phyloP scores from a whole-genome alignment of 2,329 filamentous ascomycete genomes.

The Xylariales sp. region DNA sequence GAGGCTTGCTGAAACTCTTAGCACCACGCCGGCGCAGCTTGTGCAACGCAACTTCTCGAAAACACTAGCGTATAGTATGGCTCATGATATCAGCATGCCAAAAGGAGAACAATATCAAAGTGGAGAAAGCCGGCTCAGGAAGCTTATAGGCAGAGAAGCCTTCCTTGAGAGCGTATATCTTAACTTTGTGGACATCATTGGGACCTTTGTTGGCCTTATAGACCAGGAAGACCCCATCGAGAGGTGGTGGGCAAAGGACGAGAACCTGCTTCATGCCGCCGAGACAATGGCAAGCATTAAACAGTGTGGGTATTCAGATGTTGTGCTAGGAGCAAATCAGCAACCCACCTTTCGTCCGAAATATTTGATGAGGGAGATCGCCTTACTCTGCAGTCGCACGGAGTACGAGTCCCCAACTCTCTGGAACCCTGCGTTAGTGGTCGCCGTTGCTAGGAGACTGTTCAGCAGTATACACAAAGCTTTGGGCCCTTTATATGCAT shows the following conservation, averaged over 20 bases:
- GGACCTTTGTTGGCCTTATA: conserved; percentile 79
- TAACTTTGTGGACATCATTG: conserved; percentile 81
- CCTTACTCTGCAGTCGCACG: conserved; percentile 80
- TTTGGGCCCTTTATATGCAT: conserved; percentile 86
- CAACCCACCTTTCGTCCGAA: conserved; percentile 88
- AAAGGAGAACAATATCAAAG: conserved; percentile 58
- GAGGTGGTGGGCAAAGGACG: conserved; percentile 70
- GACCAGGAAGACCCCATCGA: conserved; percentile 82
- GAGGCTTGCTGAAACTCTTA: conserved; percentile 69
- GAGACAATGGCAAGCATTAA: conserved; percentile 77
- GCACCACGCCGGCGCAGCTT: conserved; percentile 65
- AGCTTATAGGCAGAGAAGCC: conserved; percentile 72
- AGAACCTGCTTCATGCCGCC: conserved; percentile 69
- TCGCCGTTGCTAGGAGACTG: conserved; percentile 79
- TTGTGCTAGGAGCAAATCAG: conserved; percentile 77
- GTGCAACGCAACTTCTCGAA: conserved; percentile 79
- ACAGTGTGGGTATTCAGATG: conserved; percentile 71
- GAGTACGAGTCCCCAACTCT: conserved; percentile 72
- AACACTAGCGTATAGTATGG: conserved; percentile 84
- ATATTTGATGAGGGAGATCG: conserved; percentile 79
- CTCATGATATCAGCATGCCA: conserved; percentile 72
- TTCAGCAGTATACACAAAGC: conserved; percentile 85
- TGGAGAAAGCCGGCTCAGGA: conserved; percentile 75
- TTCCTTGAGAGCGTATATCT: conserved; percentile 73
- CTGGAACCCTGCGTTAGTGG: conserved; percentile 81